phyloP scores from a whole-genome alignment of 257 asterid species.

The Coffea canephora region DNA sequence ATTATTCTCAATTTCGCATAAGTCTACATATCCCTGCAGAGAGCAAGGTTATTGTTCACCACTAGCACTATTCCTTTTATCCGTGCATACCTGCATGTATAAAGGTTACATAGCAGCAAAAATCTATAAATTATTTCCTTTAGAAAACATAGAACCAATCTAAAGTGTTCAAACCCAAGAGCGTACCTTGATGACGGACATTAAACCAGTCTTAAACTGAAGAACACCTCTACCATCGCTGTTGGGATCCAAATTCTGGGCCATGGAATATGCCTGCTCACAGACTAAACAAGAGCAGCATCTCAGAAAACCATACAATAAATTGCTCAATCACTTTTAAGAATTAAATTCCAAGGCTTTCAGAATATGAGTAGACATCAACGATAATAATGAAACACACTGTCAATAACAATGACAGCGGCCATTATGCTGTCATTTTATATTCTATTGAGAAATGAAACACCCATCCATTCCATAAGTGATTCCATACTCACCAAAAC shows the following conservation, averaged over 20 bases:
- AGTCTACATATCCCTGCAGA: background rate
- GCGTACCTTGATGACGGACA: conserved; percentile 95
- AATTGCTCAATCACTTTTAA: background rate
- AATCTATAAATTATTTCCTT: background rate
- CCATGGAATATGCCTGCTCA: conserved; percentile 98
- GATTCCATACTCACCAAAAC: background rate
- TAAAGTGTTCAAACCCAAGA: conserved; percentile 17
- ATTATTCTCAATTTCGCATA: background rate
- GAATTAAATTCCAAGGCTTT: background rate
- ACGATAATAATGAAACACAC: background rate
- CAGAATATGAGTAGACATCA: background rate
- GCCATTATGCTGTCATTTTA: background rate
- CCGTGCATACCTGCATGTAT: background rate
- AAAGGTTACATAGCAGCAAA: background rate
- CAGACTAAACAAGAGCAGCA: conserved; percentile 55
- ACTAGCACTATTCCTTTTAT: background rate
- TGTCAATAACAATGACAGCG: background rate
- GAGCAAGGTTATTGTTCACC: background rate
- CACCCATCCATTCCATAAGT: background rate
- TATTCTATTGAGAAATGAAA: background rate
- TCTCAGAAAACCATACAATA: conserved; percentile 7
- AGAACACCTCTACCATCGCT: conserved; percentile 98
- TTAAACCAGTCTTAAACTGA: conserved; percentile 95
- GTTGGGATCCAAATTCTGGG: conserved; percentile 90
- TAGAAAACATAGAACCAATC: conserved; percentile 8